Percentiles rank a stretch among this genome's conserved stretches.
Evolutionary conservation across 176 grass and related monocot genomes (phyloP).

Genomic region (Lolium perenne): DNA sequence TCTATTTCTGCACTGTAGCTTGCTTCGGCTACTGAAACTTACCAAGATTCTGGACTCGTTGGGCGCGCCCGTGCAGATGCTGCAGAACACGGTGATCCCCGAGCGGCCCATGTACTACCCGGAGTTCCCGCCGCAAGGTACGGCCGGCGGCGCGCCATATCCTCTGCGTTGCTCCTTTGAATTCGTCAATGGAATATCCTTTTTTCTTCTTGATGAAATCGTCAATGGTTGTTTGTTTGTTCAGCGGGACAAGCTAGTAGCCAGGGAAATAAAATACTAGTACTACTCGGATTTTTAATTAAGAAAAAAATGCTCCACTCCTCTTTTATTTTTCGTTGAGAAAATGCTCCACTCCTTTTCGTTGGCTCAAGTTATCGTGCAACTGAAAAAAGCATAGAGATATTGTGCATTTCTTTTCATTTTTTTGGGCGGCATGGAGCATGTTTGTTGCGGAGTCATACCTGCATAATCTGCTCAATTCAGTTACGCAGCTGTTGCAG

Average conservation of each 20-base stretch:
- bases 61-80: constrained; percentile 45
- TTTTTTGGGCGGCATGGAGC: neutral
- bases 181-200: neutral
- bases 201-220: neutral
- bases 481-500: too few relatives aligned
- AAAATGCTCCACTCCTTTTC: neutral
- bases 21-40: neutral
- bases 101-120: constrained; percentile 90
- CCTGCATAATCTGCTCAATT: neutral
- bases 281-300: neutral
- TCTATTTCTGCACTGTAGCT: neutral
- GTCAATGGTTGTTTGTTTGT: neutral
- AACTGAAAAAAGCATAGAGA: neutral
- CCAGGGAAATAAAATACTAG: neutral
- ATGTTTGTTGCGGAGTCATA: neutral
- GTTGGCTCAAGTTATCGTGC: neutral
- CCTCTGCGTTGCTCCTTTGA: neutral
- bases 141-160: too few relatives aligned
- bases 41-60: neutral
- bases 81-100: constrained; percentile 78
- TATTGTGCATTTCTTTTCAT: neutral
- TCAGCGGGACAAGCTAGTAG: neutral
- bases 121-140: constrained; percentile 79
- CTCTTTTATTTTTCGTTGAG: too few relatives aligned
- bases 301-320: neutral